Conservation (phyloP, 768 basidiomycete species). For the Mycena galericulata region DNA sequence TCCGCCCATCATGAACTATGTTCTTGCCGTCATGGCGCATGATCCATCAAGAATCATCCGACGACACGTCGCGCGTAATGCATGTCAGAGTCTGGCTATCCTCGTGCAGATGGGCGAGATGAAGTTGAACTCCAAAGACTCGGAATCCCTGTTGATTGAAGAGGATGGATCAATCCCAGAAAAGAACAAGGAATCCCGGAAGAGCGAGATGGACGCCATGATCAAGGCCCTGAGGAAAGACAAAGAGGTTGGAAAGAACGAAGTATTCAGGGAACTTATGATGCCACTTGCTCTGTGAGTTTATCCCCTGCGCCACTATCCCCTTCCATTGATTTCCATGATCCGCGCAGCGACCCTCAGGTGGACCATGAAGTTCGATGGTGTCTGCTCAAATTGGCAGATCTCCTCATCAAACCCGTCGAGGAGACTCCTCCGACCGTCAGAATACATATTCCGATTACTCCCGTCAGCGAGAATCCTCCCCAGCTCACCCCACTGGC, state of each 20-base stretch:
- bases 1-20: conserved; percentile 86
- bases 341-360: conserved; percentile 75
- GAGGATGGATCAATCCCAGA: conserved; percentile 84
- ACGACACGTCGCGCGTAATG: conserved; percentile 87
- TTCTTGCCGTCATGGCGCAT: conserved; percentile 86
- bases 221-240: conserved; percentile 92
- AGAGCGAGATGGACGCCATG: conserved; percentile 85
- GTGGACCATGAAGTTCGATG: conserved; percentile 92
- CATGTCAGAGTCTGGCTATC: conserved; percentile 88
- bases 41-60: conserved; percentile 88
- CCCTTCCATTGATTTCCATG: conserved; percentile 18
- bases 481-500: conserved; percentile 60
- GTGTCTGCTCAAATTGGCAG: conserved; percentile 92
- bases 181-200: conserved; percentile 80
- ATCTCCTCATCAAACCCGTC: conserved; percentile 84
- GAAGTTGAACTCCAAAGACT: conserved; percentile 78
- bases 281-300: conserved; percentile 86
- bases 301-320: conserved; percentile 9
- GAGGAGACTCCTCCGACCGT: conserved; percentile 90
- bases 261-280: conserved; percentile 80
- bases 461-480: conserved; percentile 73
- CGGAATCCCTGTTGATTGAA: conserved; percentile 84
- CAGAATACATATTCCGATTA: conserved; percentile 81
- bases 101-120: conserved; percentile 93
- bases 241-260: conserved; percentile 84